These are phyloP conservation scores for Aurantiochytrium sp. DNA, from an alignment of 108 stramenopile species.

Conservation along the genomic window DNA sequence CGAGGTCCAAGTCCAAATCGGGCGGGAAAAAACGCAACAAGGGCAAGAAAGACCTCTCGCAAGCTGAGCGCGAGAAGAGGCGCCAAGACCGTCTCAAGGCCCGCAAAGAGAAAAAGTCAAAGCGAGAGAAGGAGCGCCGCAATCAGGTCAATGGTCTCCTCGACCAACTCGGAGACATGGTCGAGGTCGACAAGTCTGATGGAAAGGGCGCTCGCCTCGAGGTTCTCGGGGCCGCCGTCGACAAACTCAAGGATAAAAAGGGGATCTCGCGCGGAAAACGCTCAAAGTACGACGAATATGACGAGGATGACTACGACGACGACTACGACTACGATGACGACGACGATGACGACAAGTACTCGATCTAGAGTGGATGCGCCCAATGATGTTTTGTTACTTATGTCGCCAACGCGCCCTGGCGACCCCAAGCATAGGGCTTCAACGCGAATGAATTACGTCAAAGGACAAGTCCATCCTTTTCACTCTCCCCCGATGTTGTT, in stretches of 20 bases:
- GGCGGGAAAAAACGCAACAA: background rate
- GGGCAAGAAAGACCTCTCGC: background rate
- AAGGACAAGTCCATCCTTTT: no score
- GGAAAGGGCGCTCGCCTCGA: background rate
- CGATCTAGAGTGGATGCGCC: no score
- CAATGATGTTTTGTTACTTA: no score
- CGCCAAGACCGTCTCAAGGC: background rate
- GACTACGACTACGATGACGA: background rate
- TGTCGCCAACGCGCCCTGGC: no score
- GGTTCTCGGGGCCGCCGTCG: background rate
- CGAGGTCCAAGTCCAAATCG: background rate
- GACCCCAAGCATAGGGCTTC: no score
- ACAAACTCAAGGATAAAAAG: background rate
- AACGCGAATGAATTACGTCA: no score
- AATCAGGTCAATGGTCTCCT: background rate
- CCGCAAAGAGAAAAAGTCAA: constrained; percentile 4
- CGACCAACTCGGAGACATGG: background rate
- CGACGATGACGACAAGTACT: no score
- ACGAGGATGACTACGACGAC: background rate
- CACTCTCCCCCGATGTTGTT: no score
- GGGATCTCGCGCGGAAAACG: background rate
- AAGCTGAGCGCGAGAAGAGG: background rate
- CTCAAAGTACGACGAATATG: background rate
- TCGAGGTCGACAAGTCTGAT: background rate
- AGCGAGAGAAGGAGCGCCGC: constrained; percentile 14